phyloP scores from a whole-genome alignment of 345 rosid genomes.

The Lenwebbia sp. region DNA sequence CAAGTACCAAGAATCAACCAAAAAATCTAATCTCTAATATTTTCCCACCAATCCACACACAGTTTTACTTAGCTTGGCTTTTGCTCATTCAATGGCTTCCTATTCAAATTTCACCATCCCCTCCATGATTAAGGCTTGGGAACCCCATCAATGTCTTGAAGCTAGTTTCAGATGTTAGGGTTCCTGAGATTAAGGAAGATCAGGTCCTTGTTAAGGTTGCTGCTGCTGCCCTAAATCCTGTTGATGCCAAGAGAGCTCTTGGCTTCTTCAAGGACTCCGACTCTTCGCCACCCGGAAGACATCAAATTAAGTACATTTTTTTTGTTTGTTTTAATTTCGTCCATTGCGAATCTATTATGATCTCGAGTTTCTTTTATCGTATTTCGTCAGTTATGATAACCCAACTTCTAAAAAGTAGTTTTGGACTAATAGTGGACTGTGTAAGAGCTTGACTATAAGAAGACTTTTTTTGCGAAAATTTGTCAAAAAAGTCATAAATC shows the following conservation, averaged over 20 bases:
- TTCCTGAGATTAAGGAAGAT: slow-evolving; percentile 61
- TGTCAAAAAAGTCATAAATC: too few relatives aligned
- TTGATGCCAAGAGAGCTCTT: slow-evolving; percentile 62
- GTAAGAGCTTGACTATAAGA: background rate
- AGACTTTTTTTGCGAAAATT: too few relatives aligned
- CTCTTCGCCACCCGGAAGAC: slow-evolving; percentile 59
- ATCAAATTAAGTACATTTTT: background rate
- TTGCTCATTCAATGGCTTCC: background rate
- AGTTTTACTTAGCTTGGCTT: background rate
- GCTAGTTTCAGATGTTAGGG: slow-evolving; percentile 41
- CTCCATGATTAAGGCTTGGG: slow-evolving; percentile 62
- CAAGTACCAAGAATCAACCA: background rate
- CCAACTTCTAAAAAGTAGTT: background rate
- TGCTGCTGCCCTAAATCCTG: slow-evolving; percentile 86
- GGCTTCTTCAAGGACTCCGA: slow-evolving; percentile 76
- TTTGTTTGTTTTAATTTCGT: background rate
- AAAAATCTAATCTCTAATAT: background rate
- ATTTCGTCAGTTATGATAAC: background rate
- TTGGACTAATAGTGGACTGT: background rate
- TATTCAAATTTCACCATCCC: slow-evolving; percentile 13
- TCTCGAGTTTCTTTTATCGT: background rate
- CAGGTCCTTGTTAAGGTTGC: slow-evolving; percentile 70
- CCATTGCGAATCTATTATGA: background rate
- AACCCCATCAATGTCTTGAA: slow-evolving; percentile 52
- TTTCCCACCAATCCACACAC: background rate